phyloP scores from a whole-genome alignment of 2,329 filamentous ascomycete species.

The Ustilaginoidea virens region DNA sequence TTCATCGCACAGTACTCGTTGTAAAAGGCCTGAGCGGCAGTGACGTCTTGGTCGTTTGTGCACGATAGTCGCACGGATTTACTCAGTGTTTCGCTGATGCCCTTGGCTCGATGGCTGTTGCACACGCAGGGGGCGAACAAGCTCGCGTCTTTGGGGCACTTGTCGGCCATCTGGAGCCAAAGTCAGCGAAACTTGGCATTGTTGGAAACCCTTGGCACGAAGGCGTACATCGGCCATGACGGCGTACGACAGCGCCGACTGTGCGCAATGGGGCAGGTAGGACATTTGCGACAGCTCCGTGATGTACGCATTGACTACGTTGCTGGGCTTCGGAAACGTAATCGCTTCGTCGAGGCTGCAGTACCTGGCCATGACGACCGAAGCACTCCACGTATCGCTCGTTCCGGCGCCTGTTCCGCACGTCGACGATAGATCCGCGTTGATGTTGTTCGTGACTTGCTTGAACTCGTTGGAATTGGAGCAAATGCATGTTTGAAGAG shows the following conservation, averaged over 20 bases:
- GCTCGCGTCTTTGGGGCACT: conserved; percentile 23
- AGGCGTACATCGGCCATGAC: conserved; percentile 15
- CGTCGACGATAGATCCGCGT: conserved; percentile 21
- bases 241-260: conserved; percentile 14
- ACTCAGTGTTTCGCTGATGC: conserved; percentile 26
- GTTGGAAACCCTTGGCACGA: no score
- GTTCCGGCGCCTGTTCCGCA: conserved; percentile 29
- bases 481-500: conserved; percentile 37
- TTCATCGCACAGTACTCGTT: conserved; percentile 35
- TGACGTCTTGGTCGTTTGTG: conserved; percentile 27
- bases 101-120: conserved; percentile 29
- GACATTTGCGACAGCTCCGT: conserved; percentile 29
- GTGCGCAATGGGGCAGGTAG: conserved; percentile 24
- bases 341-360: conserved; percentile 26
- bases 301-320: conserved; percentile 29
- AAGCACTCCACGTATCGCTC: conserved; percentile 31
- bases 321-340: conserved; percentile 26
- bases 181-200: not conserved
- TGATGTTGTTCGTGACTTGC: conserved; percentile 22
- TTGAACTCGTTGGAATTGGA: conserved; percentile 27
- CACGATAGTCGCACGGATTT: conserved; percentile 27
- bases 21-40: conserved; percentile 34
- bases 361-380: conserved; percentile 29
- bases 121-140: conserved; percentile 36
- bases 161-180: conserved; percentile 2